A percentile compares a stretch with the other conserved stretches of the same genome.
phyloP scores from a whole-genome alignment of 768 basidiomycete species.

The Calocybe gangraenosa region DNA sequence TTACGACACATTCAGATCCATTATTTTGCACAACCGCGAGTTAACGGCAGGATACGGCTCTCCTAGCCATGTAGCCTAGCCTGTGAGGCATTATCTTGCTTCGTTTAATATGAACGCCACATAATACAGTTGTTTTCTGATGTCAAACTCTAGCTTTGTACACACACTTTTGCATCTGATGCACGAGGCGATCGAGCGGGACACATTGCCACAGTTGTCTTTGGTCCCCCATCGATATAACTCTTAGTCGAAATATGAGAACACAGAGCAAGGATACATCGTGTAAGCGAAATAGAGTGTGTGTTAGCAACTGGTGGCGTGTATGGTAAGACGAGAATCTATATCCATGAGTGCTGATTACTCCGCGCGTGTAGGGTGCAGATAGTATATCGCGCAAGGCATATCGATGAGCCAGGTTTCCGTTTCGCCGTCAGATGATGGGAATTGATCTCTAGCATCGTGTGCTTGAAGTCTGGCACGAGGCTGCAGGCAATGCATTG shows the following conservation, averaged over 20 bases:
- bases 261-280: neutral
- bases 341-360: conserved; percentile 3
- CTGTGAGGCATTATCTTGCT: too few species aligned
- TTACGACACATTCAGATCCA: too few species aligned
- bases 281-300: neutral
- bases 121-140: neutral
- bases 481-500: conserved; percentile 6
- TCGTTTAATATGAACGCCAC: conserved; percentile 10
- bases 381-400: neutral
- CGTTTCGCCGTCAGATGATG: conserved; percentile 10
- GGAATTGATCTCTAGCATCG: conserved; percentile 5
- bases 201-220: conserved; percentile 4
- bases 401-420: conserved; percentile 12
- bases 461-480: conserved; percentile 6
- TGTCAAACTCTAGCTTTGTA: conserved; percentile 1
- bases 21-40: too few species aligned
- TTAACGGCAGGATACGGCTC: too few species aligned
- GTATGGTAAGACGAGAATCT: neutral
- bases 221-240: conserved; percentile 8
- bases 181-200: conserved; percentile 9
- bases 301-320: conserved; percentile 6
- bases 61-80: too few species aligned
- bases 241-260: conserved; percentile 4
- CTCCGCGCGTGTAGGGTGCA: conserved; percentile 3
- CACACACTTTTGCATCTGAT: conserved; percentile 1